Base-by-base conservation (phyloP, 352 stramenopile species). In the Halophytophthora polymorphica region DNA sequence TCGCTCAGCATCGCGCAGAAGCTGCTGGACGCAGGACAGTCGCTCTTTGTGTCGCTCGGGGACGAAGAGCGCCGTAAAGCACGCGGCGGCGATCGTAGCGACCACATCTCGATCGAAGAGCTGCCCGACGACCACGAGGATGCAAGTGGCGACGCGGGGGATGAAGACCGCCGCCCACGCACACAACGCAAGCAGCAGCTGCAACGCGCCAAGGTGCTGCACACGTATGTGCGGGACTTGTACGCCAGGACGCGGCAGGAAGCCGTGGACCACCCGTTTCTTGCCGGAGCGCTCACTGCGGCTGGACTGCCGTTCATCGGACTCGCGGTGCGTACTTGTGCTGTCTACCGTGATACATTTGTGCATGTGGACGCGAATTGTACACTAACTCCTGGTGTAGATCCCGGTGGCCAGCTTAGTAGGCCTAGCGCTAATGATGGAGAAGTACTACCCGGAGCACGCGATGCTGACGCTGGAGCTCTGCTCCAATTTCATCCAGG, bases 401-500 rank as follows among this genome's bases (percentile, higher is more conserved):
- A 82, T 93, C 25, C 83, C 83, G 12, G 55, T 90, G 6, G 83
- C 77, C 7, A 89, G 77, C 37, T 59, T 90, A 49, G 65, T 88
- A 13, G 83, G 79, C 11, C 45, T 87, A 6, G 79, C 73, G n/a
- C 64, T 93, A 14, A 71, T 88, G 40, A 52, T 90, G 18, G 83
- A 93, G 57, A 88, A 83, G 50, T 87, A 88, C 58, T 93, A 87
- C 36, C 83, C 83, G 0, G 79, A 93, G 46, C 77, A 88, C 53
- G 69, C 77, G 25, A 71, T 64, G 40, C 43, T 93, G 50, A 81
- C 75, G 3, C 44, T 90, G 18, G 83, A 90, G 49, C 66, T 93
- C 28, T 66, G 68, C 22, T 67, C 61, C 15, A 90, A 90, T 56
- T 90, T 89, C 48, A 66, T 89, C 17, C 77, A 93, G 67, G 75